Base-by-base conservation (phyloP, 345 rosid species). In the Salix exigua region DNA sequence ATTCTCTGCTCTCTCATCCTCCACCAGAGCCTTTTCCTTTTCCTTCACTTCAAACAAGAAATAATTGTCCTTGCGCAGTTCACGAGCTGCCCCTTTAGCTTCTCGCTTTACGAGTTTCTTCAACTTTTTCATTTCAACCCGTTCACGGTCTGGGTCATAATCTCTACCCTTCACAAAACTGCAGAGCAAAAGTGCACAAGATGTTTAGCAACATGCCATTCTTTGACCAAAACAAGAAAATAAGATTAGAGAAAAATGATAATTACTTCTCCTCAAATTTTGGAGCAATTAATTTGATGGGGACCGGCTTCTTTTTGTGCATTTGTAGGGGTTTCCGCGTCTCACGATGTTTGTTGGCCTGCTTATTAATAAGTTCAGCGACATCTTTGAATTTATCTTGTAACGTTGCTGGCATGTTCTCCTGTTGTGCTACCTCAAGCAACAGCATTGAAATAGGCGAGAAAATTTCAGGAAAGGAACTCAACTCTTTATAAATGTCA, bases 101-200 rank as follows among this genome's bases (percentile, higher is more conserved):
- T 90, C 99, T 6, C 80, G 70, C 44, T 85, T 90, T 10, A 91
- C 37, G 1, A 76, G 86, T 73, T 81, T 93, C 86, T 87, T 84
- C 83, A 91, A 66, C 86, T 92, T 96, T 75, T 83, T 92, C 21
- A 62, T 64, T 71, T 96, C 99, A 0, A 86, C 92, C 68, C 92
- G 83, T 46, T 87, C 85, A 14, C 94, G 88, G 73, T 96, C 99
- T 55, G 97, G 99, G 85, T 93, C 99, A 25, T 93, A 93, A 85
- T 96, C 98, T 82, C 94, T 91, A 48, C 92, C 95, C 87, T 86
- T 90, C 17, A 81, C 91, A 83, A 83, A 96, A 88, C 98, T 96
- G 93, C 91, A 88, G 44, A 80, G 85, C 51, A 75, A 74, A 14
- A 80, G 7, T 38, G 66, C 30, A 31, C 8, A 19, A 79, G 75